phyloP scores from a whole-genome alignment of 306 rosid species.

The Abrus pulchellus region DNA sequence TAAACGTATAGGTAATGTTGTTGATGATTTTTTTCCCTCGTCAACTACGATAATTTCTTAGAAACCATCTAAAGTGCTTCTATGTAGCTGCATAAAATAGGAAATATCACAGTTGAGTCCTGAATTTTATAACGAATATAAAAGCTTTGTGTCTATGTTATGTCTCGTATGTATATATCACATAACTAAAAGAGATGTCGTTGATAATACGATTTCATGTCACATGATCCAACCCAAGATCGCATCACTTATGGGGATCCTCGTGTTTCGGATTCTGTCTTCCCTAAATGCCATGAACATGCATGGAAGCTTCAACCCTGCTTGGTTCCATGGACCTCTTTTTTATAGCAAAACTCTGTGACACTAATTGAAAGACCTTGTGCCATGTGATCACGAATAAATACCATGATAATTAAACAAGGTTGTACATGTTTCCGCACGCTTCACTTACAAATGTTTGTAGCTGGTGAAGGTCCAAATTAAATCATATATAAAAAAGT shows the following conservation, averaged over 20 bases:
- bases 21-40: no score
- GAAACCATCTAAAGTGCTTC: no score
- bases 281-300: conserved; percentile 42
- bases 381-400: conserved; percentile 43
- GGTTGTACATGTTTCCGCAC: conserved; percentile 12
- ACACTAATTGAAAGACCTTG: conserved; percentile 14
- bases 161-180: not conserved
- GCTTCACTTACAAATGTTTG: not conserved
- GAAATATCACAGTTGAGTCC: not conserved
- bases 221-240: conserved; percentile 65
- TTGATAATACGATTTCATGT: conserved; percentile 49
- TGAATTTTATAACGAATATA: no score
- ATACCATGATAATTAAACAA: not conserved
- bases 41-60: no score
- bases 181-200: conserved; percentile 27
- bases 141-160: not conserved
- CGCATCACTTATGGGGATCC: conserved; percentile 53
- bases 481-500: not conserved
- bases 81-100: no score
- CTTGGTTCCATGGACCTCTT: not conserved
- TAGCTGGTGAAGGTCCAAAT: conserved; percentile 7
- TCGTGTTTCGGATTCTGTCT: conserved; percentile 50
- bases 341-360: not conserved
- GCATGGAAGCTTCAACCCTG: conserved; percentile 38
- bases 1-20: no score